phyloP scores from a whole-genome alignment of 306 rosid species.

The Vicia faba region DNA sequence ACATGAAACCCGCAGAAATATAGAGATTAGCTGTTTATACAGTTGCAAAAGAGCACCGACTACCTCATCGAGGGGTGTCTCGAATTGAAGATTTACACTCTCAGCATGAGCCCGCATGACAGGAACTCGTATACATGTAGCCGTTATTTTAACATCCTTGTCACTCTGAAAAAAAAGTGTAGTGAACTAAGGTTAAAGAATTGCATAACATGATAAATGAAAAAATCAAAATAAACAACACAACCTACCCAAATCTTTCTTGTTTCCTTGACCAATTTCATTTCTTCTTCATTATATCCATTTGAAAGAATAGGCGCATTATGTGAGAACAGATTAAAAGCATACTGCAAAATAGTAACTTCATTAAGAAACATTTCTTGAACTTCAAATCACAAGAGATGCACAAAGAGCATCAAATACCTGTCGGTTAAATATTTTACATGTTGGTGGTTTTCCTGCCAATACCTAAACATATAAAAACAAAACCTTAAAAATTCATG shows the following conservation, averaged over 20 bases:
- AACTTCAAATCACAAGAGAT: not conserved
- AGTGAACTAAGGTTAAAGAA: not conserved
- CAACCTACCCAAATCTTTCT: conserved; percentile 86
- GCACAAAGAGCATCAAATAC: conserved; percentile 44
- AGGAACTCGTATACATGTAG: conserved; percentile 94
- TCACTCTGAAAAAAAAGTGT: conserved; percentile 62
- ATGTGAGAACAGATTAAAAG: conserved; percentile 94
- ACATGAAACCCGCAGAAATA: too few relatives aligned
- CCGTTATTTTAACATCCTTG: conserved; percentile 79
- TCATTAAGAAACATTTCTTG: conserved; percentile 29
- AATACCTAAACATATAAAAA: conserved; percentile 55
- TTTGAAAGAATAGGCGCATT: conserved; percentile 80
- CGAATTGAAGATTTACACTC: conserved; percentile 93
- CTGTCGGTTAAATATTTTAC: conserved; percentile 82
- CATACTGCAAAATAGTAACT: conserved; percentile 70
- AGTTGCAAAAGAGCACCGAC: not conserved
- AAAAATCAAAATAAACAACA: not conserved
- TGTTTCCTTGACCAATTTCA: conserved; percentile 95
- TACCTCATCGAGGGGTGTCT: conserved; percentile 94
- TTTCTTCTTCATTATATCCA: conserved; percentile 98
- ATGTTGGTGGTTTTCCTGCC: conserved; percentile 82
- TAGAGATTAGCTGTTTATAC: too few relatives aligned
- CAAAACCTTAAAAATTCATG: conserved; percentile 21
- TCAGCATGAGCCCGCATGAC: conserved; percentile 99
- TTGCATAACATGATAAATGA: not conserved